These are phyloP conservation scores for Daldinia concentrica DNA, from an alignment of 495 filamentous ascomycete species.

Conservation along the genomic window DNA sequence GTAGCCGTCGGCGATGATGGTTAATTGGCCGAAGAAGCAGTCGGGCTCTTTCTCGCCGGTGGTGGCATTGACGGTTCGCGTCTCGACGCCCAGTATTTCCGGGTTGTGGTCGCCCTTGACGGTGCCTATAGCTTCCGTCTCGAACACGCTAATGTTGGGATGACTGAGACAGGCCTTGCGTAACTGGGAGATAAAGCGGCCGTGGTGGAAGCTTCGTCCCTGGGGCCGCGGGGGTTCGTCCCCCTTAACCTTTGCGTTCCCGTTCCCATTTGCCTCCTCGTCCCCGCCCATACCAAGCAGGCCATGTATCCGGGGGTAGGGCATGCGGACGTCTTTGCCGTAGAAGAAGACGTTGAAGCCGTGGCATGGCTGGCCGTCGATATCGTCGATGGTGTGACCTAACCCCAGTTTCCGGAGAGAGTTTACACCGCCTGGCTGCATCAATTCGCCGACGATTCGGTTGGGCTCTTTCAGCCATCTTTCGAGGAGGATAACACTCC, in stretches of 20 bases:
- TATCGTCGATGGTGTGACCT: slow-evolving; percentile 82
- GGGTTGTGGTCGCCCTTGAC: slow-evolving; percentile 66
- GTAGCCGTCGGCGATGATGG: slow-evolving; percentile 92
- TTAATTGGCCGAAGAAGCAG: slow-evolving; percentile 86
- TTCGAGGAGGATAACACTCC: slow-evolving; percentile 92
- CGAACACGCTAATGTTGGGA: slow-evolving; percentile 76
- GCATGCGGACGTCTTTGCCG: slow-evolving; percentile 78
- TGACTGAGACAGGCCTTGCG: slow-evolving; percentile 71
- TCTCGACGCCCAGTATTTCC: slow-evolving; percentile 79
- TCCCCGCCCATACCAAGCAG: slow-evolving; percentile 8
- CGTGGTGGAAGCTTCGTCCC: slow-evolving; percentile 83
- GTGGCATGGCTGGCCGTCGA: slow-evolving; percentile 81
- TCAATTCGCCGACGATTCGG: slow-evolving; percentile 93
- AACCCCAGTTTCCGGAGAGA: slow-evolving; percentile 86
- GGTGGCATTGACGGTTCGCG: slow-evolving; percentile 62
- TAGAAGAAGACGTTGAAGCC: slow-evolving; percentile 92
- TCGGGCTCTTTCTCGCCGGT: slow-evolving; percentile 66
- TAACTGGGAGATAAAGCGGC: slow-evolving; percentile 80
- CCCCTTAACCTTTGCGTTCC: slow-evolving; percentile 43
- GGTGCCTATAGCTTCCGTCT: slow-evolving; percentile 72
- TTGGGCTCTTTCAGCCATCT: slow-evolving; percentile 91
- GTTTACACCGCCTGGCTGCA: slow-evolving; percentile 90
- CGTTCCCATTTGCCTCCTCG: slow-evolving; percentile 28
- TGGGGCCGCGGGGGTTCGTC: slow-evolving; percentile 58
- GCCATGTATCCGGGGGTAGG: slow-evolving; percentile 66